Percentiles rank a stretch among this genome's conserved stretches.
Evolutionary conservation across 495 filamentous ascomycete genomes (phyloP).

Genomic region (Evernia prunastri): DNA sequence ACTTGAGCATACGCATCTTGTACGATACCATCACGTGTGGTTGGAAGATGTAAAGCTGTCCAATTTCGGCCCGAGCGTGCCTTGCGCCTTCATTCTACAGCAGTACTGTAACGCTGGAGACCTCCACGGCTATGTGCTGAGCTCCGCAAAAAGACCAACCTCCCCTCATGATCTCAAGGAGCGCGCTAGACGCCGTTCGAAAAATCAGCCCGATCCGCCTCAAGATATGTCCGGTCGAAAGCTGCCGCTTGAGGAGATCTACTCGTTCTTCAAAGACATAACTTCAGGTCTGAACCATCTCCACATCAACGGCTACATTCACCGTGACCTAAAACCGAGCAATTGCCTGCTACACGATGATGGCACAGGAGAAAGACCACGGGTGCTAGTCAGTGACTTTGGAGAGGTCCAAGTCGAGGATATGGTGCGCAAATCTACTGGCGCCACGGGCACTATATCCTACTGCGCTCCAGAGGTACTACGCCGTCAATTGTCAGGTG

Average conservation of each 20-base stretch:
- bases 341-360: constrained; percentile 87
- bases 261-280: constrained; percentile 94
- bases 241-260: constrained; percentile 84
- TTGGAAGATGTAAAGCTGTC: constrained; percentile 81
- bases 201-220: constrained; percentile 48
- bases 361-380: constrained; percentile 56
- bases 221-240: constrained; percentile 47
- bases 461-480: constrained; percentile 97
- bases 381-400: constrained; percentile 91
- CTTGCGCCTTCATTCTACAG: constrained; percentile 93
- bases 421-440: constrained; percentile 74
- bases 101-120: constrained; percentile 97
- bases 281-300: constrained; percentile 85
- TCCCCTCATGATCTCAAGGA: constrained; percentile 83
- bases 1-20: constrained; percentile 89
- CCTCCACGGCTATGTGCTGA: constrained; percentile 74
- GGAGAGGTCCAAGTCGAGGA: constrained; percentile 87
- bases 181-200: constrained; percentile 71
- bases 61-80: constrained; percentile 82
- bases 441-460: constrained; percentile 91
- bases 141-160: constrained; percentile 47
- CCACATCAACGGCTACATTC: constrained; percentile 90
- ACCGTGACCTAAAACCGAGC: constrained; percentile 90
- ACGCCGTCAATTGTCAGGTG: constrained; percentile 55
- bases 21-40: constrained; percentile 96